Percentiles rank a stretch among this genome's conserved stretches.
Conservation (phyloP, 345 rosid species). For the Citrus trifoliata region DNA sequence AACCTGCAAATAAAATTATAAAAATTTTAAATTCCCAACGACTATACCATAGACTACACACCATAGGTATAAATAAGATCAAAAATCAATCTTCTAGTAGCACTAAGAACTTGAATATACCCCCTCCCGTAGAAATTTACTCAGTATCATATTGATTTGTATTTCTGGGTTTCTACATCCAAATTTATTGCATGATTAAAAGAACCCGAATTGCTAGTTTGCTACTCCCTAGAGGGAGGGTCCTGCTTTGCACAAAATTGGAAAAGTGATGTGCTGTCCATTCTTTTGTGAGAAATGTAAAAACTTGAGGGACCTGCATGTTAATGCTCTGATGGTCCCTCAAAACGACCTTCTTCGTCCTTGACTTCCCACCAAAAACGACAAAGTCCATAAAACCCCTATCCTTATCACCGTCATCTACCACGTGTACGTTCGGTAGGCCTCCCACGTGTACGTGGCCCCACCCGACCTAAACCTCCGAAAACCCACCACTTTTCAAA, state of each 20-base stretch:
- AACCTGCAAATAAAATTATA: no score
- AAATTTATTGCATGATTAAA: no score
- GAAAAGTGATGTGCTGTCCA: background rate
- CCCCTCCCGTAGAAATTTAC: no score
- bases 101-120: no score
- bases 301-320: background rate
- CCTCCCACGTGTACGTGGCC: constrained; percentile 23
- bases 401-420: background rate
- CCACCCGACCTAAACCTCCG: background rate
- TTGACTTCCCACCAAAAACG: constrained; percentile 22
- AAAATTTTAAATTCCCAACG: no score
- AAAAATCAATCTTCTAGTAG: no score
- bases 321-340: constrained; percentile 13
- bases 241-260: background rate
- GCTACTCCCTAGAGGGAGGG: no score
- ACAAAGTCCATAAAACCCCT: constrained; percentile 9
- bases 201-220: no score
- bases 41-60: no score
- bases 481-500: constrained; percentile 26
- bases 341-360: background rate
- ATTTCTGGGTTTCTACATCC: no score
- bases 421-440: background rate
- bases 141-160: no score
- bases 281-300: background rate
- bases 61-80: no score